These are phyloP conservation scores for Sporothrix pseudoabietina DNA, from an alignment of 2,329 filamentous ascomycete species.

Conservation along the genomic window DNA sequence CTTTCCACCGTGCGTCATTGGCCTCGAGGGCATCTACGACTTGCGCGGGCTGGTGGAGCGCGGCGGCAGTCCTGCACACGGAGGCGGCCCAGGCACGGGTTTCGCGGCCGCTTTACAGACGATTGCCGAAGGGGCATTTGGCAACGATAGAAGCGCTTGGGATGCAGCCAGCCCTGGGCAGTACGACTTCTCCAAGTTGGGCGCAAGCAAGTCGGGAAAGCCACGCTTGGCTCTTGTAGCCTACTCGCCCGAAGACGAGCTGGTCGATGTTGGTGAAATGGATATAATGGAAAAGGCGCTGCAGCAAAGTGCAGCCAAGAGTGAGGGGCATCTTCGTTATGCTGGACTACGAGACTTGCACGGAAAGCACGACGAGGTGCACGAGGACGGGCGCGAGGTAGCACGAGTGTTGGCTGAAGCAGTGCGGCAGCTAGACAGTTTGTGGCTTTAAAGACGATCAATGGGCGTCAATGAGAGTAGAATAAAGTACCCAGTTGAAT, in stretches of 20 bases:
- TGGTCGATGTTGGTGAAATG: constrained; percentile 61
- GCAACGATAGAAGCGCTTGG: constrained; percentile 55
- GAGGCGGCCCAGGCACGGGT: constrained; percentile 57
- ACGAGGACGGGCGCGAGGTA: constrained; percentile 61
- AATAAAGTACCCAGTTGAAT: not conserved
- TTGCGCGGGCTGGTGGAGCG: constrained; percentile 56
- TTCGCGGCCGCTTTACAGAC: constrained; percentile 38
- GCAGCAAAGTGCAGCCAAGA: constrained; percentile 40
- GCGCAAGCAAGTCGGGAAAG: not conserved
- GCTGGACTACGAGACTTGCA: constrained; percentile 50
- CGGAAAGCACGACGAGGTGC: constrained; percentile 66
- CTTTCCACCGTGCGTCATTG: constrained; percentile 53
- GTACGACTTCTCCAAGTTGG: constrained; percentile 34
- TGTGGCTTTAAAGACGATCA: not conserved
- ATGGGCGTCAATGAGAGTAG: not conserved
- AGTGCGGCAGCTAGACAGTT: constrained; percentile 30
- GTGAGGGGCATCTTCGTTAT: constrained; percentile 38
- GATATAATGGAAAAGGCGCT: constrained; percentile 58
- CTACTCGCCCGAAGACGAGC: constrained; percentile 52
- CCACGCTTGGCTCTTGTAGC: constrained; percentile 45
- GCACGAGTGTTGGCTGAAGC: constrained; percentile 50
- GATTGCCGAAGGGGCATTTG: constrained; percentile 57
- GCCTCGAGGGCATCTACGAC: constrained; percentile 69
- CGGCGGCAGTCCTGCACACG: constrained; percentile 41
- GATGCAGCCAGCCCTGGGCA: constrained; percentile 56